These are phyloP conservation scores for Panicum hallii DNA, from an alignment of 202 grass and related monocot species.

Conservation along the genomic window DNA sequence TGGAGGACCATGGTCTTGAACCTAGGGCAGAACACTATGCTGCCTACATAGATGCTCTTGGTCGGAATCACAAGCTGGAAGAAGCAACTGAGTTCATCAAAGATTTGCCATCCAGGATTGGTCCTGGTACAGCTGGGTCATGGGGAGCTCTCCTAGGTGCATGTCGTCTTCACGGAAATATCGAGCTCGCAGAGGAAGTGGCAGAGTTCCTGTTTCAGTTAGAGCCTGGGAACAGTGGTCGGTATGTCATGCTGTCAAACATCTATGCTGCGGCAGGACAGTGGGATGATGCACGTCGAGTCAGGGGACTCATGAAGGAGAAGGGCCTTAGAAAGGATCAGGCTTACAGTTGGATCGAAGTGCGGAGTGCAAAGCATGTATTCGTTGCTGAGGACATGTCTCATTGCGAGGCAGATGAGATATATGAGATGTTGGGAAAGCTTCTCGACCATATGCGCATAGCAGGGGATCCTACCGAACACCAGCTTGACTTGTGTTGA, in stretches of 20 bases:
- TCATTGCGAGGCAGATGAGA: constrained; percentile 46
- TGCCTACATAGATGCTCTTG: constrained; percentile 67
- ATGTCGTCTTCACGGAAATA: constrained; percentile 71
- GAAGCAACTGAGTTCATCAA: constrained; percentile 70
- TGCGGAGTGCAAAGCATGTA: constrained; percentile 65
- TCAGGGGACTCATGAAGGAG: constrained; percentile 67
- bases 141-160: constrained; percentile 76
- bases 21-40: constrained; percentile 72
- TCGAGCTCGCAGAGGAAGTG: constrained; percentile 66
- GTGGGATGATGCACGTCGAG: constrained; percentile 63
- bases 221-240: constrained; percentile 72
- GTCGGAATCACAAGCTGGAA: constrained; percentile 60
- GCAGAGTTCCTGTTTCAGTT: constrained; percentile 59
- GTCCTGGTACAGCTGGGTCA: constrained; percentile 50
- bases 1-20: constrained; percentile 59
- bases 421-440: constrained; percentile 57
- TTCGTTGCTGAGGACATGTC: constrained; percentile 61
- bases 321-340: constrained; percentile 72
- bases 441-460: constrained; percentile 51
- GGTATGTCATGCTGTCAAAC: constrained; percentile 78
- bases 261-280: constrained; percentile 71
- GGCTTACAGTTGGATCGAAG: constrained; percentile 80
- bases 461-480: constrained; percentile 39
- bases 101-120: constrained; percentile 47
- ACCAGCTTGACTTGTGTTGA: constrained; percentile 44